Conservation (phyloP, 441 rosid genomes). For the Gossypium armourianum region DNA sequence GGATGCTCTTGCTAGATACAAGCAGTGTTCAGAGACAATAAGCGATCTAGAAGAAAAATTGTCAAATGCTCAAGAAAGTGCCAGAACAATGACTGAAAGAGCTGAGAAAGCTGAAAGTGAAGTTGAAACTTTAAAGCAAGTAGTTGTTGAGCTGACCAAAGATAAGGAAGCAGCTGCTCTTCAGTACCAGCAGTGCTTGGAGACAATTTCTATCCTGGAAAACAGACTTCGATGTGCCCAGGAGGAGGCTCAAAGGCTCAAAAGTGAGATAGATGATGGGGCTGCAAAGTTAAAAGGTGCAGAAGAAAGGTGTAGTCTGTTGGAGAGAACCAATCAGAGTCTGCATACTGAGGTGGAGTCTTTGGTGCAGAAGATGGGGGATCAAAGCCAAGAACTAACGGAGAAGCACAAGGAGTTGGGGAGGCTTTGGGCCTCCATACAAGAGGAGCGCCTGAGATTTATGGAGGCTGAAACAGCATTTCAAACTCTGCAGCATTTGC, state of each 20-base stretch:
- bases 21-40: conserved; percentile 46
- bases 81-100: conserved; percentile 32
- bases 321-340: conserved; percentile 68
- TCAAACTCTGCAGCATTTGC: conserved; percentile 81
- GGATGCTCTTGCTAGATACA: conserved; percentile 40
- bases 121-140: conserved; percentile 54
- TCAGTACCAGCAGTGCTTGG: conserved; percentile 60
- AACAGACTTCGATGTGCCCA: conserved; percentile 41
- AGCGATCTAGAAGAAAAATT: conserved; percentile 51
- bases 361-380: conserved; percentile 41
- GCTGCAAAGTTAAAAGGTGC: conserved; percentile 53
- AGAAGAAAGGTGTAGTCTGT: conserved; percentile 62
- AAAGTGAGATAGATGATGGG: conserved; percentile 53
- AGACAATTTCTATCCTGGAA: conserved; percentile 56
- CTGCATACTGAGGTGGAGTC: conserved; percentile 58
- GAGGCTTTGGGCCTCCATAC: conserved; percentile 68
- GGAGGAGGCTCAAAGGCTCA: conserved; percentile 62
- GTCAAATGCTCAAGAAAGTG: conserved; percentile 49
- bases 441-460: conserved; percentile 72
- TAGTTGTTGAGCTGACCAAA: conserved; percentile 40
- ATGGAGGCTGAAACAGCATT: conserved; percentile 92
- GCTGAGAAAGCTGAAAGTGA: conserved; percentile 57
- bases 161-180: conserved; percentile 61
- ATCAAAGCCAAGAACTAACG: conserved; percentile 60
- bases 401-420: conserved; percentile 85